Conservation (phyloP, 23 red algal genomes). For the Agarophyton chilense region DNA sequence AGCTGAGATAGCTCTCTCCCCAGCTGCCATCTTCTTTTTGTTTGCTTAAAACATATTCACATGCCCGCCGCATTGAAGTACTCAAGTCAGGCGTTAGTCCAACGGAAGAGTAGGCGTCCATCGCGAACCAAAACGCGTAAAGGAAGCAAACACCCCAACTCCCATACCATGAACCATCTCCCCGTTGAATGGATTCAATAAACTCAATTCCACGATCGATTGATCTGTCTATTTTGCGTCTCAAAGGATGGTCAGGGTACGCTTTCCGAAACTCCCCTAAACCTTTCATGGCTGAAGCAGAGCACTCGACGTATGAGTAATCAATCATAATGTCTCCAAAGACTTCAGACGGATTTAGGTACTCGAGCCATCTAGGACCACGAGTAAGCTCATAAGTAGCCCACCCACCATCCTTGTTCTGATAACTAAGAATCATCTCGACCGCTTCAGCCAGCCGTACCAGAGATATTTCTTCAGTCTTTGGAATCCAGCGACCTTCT, state of each 20-base stretch:
- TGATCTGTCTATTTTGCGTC: conserved; percentile 55
- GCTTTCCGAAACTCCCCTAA: conserved; percentile 71
- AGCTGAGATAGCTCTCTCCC: conserved; percentile 95
- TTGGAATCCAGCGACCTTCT: conserved; percentile 56
- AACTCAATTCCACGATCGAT: conserved; percentile 67
- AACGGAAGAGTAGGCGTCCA: conserved; percentile 87
- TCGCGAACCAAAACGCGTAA: conserved; percentile 95
- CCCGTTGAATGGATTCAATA: conserved; percentile 76
- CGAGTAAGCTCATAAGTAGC: conserved; percentile 96
- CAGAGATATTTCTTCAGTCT: conserved; percentile 18
- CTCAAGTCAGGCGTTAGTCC: conserved; percentile 72
- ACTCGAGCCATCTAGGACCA: conserved; percentile 90
- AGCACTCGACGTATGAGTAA: conserved; percentile 97
- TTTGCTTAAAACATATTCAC: conserved; percentile 81
- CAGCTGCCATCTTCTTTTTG: conserved; percentile 85
- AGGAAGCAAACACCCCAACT: conserved; percentile 98
- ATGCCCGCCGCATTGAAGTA: conserved; percentile 78
- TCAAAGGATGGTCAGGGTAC: conserved; percentile 75
- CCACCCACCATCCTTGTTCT: conserved; percentile 94
- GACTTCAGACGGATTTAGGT: conserved; percentile 98
- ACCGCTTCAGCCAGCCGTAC: conserved; percentile 73
- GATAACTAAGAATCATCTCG: conserved; percentile 90
- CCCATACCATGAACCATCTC: conserved; percentile 99
- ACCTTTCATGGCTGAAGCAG: conserved; percentile 80
- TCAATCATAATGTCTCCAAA: conserved; percentile 99